Conservation (phyloP, 768 basidiomycete species). For the Fibroporia radiculosa region DNA sequence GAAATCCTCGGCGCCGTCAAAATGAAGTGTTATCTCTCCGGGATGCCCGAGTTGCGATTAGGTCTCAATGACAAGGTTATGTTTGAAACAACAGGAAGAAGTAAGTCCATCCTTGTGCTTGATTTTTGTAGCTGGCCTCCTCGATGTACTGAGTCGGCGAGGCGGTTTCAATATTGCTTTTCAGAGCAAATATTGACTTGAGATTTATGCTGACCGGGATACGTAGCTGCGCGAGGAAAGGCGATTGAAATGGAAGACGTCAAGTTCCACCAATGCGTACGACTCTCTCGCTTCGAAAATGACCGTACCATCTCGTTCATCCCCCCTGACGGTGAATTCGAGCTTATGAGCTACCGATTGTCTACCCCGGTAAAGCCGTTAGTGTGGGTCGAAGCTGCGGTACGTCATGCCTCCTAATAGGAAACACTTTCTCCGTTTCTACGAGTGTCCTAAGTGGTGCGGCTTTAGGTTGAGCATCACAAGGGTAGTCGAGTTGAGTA, state of each 20-base stretch:
- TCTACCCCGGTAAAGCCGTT: constrained; percentile 96
- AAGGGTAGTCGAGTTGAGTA: constrained; percentile 91
- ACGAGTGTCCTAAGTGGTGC: not conserved
- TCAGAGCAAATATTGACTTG: not conserved
- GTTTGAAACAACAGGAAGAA: constrained; percentile 96
- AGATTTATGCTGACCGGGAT: constrained; percentile 1
- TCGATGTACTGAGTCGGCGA: too few relatives aligned
- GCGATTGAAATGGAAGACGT: constrained; percentile 99
- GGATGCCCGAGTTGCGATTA: constrained; percentile 96
- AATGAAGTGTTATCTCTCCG: constrained; percentile 99
- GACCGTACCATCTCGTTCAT: constrained; percentile 99
- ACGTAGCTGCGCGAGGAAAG: constrained; percentile 81
- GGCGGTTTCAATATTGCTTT: too few relatives aligned
- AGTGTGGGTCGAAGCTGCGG: constrained; percentile 94
- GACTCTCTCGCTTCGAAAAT: constrained; percentile 94
- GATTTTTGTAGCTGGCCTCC: too few relatives aligned
- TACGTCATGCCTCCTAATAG: constrained; percentile 26
- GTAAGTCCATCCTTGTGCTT: constrained; percentile 37
- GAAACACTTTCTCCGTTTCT: too few relatives aligned
- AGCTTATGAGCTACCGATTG: constrained; percentile 96
- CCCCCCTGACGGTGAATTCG: constrained; percentile 98
- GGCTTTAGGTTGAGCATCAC: constrained; percentile 59
- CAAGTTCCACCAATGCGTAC: constrained; percentile 99
- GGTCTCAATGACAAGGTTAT: constrained; percentile 99
- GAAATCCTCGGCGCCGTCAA: constrained; percentile 98